phyloP scores from a whole-genome alignment of 768 basidiomycete species.

The Mycena rebaudengoi region DNA sequence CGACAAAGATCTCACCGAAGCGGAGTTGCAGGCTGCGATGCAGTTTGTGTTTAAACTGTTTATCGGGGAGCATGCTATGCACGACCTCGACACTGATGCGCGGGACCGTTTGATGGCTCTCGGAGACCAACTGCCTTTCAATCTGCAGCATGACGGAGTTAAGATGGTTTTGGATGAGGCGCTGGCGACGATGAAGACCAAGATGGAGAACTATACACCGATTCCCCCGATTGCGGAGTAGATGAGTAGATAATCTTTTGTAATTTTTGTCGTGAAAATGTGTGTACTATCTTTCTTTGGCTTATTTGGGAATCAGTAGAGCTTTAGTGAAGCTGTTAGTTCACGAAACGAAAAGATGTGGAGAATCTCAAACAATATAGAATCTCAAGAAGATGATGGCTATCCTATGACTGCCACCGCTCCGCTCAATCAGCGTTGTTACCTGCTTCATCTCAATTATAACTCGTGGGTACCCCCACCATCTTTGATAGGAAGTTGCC shows the following conservation, averaged over 20 bases:
- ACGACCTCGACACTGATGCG: slow-evolving; percentile 3
- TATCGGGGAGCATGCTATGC: background rate
- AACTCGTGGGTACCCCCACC: too few species aligned
- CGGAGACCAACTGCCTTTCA: slow-evolving; percentile 2
- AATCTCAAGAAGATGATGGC: too few species aligned
- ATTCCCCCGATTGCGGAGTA: background rate
- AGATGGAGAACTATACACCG: background rate
- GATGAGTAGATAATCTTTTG: background rate
- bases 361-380: too few species aligned
- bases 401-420: too few species aligned
- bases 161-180: slow-evolving; percentile 8
- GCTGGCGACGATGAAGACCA: background rate
- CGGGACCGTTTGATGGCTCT: background rate
- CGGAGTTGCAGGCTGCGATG: slow-evolving; percentile 5
- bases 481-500: too few species aligned
- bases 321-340: too few species aligned
- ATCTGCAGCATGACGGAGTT: slow-evolving; percentile 1
- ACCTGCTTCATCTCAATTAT: too few species aligned
- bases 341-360: too few species aligned
- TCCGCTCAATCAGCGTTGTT: too few species aligned
- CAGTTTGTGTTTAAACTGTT: slow-evolving; percentile 4
- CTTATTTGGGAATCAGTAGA: too few species aligned
- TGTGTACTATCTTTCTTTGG: too few species aligned
- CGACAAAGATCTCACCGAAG: slow-evolving; percentile 5
- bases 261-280: background rate